Evolutionary conservation across 2,329 filamentous ascomycete genomes (phyloP).

Genomic region (Monosporascus sp.): DNA sequence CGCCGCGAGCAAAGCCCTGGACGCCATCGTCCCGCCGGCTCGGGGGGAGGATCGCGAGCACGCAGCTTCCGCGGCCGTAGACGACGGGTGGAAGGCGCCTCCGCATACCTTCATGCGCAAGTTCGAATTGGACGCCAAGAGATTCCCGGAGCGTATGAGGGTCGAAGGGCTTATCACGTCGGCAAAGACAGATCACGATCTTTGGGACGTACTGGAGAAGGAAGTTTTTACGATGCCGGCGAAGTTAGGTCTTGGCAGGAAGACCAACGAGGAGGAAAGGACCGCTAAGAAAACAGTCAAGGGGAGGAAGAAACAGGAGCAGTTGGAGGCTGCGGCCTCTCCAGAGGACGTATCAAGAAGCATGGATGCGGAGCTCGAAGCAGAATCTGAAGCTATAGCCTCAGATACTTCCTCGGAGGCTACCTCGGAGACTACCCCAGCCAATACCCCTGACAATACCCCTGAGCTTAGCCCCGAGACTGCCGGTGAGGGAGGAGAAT

Average conservation of each 20-base stretch:
- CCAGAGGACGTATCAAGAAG: background rate
- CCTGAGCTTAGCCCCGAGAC: too few relatives aligned
- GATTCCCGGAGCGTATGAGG: conserved; percentile 41
- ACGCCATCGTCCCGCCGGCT: conserved; percentile 19
- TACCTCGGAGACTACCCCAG: background rate
- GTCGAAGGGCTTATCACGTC: conserved; percentile 49
- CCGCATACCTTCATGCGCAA: conserved; percentile 14
- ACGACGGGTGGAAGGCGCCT: conserved; percentile 17
- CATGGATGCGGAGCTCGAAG: background rate
- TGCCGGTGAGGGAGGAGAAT: background rate
- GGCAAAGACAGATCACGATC: conserved; percentile 54
- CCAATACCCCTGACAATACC: background rate
- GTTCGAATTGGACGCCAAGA: conserved; percentile 33
- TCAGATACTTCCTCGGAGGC: background rate
- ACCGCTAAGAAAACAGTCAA: conserved; percentile 1
- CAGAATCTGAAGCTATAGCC: background rate
- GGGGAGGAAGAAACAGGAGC: conserved; percentile 7
- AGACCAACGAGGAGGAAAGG: conserved; percentile 1
- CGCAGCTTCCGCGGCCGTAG: background rate
- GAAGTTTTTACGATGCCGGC: conserved; percentile 60
- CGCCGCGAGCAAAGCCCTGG: conserved; percentile 33
- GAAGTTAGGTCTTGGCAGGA: conserved; percentile 45
- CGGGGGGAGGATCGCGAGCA: background rate
- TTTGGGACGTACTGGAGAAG: conserved; percentile 62
- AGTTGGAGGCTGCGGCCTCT: conserved; percentile 1